phyloP scores from a whole-genome alignment of 345 rosid genomes.

The Capsella bursapastoris region DNA sequence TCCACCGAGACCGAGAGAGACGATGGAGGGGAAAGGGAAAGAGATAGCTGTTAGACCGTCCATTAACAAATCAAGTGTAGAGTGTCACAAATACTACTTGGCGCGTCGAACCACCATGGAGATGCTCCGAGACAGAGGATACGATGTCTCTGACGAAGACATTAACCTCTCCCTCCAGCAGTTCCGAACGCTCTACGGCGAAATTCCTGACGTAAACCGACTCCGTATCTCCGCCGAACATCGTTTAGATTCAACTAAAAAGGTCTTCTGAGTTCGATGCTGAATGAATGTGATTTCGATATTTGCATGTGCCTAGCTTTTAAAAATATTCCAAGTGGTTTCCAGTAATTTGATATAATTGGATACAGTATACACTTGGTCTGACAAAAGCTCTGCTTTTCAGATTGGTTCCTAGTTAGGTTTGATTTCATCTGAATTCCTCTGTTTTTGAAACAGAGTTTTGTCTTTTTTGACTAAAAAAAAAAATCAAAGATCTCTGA shows the following conservation, averaged over 20 bases:
- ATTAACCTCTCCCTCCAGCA: slow-evolving; percentile 58
- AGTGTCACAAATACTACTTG: slow-evolving; percentile 70
- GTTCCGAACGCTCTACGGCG: slow-evolving; percentile 57
- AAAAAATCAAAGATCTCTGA: too few relatives aligned
- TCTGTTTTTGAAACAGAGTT: not conserved
- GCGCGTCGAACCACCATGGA: slow-evolving; percentile 74
- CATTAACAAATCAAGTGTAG: slow-evolving; percentile 57
- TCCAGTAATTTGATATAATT: not conserved
- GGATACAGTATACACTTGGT: not conserved
- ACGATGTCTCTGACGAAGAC: slow-evolving; percentile 58
- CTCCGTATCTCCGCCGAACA: slow-evolving; percentile 63
- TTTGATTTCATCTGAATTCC: not conserved
- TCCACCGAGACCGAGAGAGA: slow-evolving; percentile 14
- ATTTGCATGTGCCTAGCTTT: slow-evolving; percentile 35
- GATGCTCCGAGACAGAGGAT: slow-evolving; percentile 88
- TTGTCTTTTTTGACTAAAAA: not conserved
- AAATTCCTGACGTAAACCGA: slow-evolving; percentile 58
- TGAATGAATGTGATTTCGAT: slow-evolving; percentile 1
- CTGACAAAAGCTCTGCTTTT: not conserved
- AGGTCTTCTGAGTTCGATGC: slow-evolving; percentile 43
- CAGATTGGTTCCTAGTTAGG: not conserved
- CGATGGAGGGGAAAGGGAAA: slow-evolving; percentile 43
- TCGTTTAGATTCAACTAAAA: slow-evolving; percentile 59
- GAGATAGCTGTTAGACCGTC: slow-evolving; percentile 39
- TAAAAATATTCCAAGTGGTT: not conserved